phyloP scores from a whole-genome alignment of 2,329 filamentous ascomycete genomes.

The Colletotrichum eleusines region DNA sequence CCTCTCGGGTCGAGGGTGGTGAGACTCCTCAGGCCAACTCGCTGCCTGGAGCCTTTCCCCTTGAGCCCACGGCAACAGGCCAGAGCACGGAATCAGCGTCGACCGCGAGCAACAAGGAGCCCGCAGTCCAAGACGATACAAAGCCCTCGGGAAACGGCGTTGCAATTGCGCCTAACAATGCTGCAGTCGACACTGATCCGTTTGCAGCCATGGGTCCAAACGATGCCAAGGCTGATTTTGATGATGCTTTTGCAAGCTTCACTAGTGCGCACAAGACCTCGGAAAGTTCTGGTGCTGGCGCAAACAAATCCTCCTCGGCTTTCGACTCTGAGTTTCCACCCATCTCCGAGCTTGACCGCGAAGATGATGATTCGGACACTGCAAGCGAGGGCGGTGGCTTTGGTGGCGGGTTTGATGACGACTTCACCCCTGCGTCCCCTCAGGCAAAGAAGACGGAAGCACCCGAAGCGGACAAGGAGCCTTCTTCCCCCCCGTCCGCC shows the following conservation, averaged over 20 bases:
- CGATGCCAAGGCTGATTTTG: constrained; percentile 84
- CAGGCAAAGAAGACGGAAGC: constrained; percentile 50
- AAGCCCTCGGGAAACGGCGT: constrained; percentile 37
- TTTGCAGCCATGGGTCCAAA: constrained; percentile 66
- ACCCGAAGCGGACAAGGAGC: constrained; percentile 42
- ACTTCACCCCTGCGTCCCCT: constrained; percentile 79
- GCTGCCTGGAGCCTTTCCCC: constrained; percentile 51
- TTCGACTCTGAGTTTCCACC: constrained; percentile 90
- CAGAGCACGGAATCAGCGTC: constrained; percentile 50
- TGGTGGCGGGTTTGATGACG: constrained; percentile 91
- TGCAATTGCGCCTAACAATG: constrained; percentile 26
- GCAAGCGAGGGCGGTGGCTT: constrained; percentile 86
- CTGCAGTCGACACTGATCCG: constrained; percentile 54
- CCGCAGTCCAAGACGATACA: constrained; percentile 46
- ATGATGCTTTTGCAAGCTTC: constrained; percentile 86
- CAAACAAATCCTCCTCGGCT: constrained; percentile 60
- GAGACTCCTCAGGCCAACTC: constrained; percentile 49
- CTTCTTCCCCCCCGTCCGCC: constrained; percentile 21
- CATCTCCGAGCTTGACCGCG: constrained; percentile 85
- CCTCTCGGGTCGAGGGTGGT: constrained; percentile 67
- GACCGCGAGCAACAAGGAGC: constrained; percentile 49
- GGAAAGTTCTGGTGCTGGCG: constrained; percentile 56
- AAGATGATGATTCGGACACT: constrained; percentile 78
- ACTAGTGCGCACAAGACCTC: constrained; percentile 65
- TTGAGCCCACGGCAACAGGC: constrained; percentile 54